These are phyloP conservation scores for Pharus latifolius DNA, from an alignment of 176 grass and related monocot genomes.

Conservation along the genomic window DNA sequence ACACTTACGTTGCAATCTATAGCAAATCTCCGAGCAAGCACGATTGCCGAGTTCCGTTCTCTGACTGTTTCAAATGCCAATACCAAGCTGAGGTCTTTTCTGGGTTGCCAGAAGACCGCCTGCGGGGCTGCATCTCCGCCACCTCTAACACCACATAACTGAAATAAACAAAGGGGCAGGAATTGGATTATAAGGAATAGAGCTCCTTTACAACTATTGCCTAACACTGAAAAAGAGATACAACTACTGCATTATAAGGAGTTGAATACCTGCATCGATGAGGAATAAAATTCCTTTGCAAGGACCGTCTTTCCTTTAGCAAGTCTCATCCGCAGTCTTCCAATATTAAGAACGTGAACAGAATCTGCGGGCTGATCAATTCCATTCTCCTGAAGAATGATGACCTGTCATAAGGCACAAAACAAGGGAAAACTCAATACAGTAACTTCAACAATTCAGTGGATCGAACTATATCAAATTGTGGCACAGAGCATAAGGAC, in stretches of 20 bases:
- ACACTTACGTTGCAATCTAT: slow-evolving; percentile 68
- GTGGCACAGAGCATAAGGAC: not conserved
- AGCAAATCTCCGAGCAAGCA: slow-evolving; percentile 67
- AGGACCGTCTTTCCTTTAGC: slow-evolving; percentile 32
- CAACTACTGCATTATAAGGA: too few relatives aligned
- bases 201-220: not conserved
- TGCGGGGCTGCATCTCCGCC: slow-evolving; percentile 50
- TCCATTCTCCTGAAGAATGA: slow-evolving; percentile 63
- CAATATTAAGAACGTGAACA: slow-evolving; percentile 50
- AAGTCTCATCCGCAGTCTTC: slow-evolving; percentile 63
- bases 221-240: not conserved
- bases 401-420: slow-evolving; percentile 29
- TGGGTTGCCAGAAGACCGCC: slow-evolving; percentile 61
- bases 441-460: not conserved
- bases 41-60: slow-evolving; percentile 67
- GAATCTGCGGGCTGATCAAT: slow-evolving; percentile 24
- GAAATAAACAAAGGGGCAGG: not conserved
- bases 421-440: not conserved
- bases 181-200: not conserved
- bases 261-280: slow-evolving; percentile 51
- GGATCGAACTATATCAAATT: not conserved
- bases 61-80: slow-evolving; percentile 61
- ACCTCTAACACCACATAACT: slow-evolving; percentile 70
- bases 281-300: slow-evolving; percentile 69
- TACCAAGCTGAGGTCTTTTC: slow-evolving; percentile 48